Evolutionary conservation across 228 moss, liverwort and hornwort species (phyloP).

Genomic region (Sphagnum fallax): DNA sequence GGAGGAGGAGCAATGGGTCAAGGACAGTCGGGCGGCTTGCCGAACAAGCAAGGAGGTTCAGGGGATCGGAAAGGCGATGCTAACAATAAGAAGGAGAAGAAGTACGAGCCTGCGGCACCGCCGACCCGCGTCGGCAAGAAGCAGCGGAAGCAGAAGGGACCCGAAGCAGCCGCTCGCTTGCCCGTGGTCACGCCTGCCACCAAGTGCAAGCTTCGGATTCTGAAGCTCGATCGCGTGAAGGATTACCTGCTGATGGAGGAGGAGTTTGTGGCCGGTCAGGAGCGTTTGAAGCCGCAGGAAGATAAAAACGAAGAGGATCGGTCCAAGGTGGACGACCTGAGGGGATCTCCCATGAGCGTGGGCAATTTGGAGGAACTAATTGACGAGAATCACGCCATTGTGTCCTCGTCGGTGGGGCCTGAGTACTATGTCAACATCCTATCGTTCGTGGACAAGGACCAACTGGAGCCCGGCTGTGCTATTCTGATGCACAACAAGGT

Average conservation of each 20-base stretch:
- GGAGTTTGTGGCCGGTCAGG: too few relatives aligned
- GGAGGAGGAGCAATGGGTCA: conserved; percentile 58
- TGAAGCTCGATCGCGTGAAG: conserved; percentile 94
- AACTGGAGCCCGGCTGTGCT: conserved; percentile 94
- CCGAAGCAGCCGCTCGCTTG: conserved; percentile 92
- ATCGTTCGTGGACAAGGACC: conserved; percentile 97
- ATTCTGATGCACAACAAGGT: conserved; percentile 99
- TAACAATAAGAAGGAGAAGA: conserved; percentile 86
- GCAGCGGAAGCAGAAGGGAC: conserved; percentile 93
- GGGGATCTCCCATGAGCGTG: too few relatives aligned
- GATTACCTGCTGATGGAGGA: conserved; percentile 98
- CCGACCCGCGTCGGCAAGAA: conserved; percentile 93
- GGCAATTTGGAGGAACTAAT: too few relatives aligned
- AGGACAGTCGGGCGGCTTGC: conserved; percentile 88
- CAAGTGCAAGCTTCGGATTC: conserved; percentile 87
- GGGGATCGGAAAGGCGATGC: conserved; percentile 76
- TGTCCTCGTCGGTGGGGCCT: too few relatives aligned
- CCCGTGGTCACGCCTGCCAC: conserved; percentile 91
- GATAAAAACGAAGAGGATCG: too few relatives aligned
- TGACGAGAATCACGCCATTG: too few relatives aligned
- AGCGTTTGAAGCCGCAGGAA: too few relatives aligned
- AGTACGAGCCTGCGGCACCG: conserved; percentile 92
- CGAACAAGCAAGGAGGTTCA: conserved; percentile 53
- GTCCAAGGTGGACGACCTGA: too few relatives aligned
- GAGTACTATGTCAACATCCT: conserved; percentile 95